Evolutionary conservation across 2,329 filamentous ascomycete genomes (phyloP).

Genomic region (Fusarium sp.): DNA sequence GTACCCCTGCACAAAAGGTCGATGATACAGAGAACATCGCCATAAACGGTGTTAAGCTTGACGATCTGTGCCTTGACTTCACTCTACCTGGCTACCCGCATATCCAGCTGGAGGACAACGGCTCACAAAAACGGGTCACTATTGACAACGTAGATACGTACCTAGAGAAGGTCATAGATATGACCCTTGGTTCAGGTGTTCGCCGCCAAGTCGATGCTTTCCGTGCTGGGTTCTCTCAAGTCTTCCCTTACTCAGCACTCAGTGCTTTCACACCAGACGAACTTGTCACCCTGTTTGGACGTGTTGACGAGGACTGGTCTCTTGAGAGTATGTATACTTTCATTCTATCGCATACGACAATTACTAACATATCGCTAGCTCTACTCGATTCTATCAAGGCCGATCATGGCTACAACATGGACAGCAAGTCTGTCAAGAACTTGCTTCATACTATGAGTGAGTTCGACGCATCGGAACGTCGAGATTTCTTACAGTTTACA

Average conservation of each 20-base stretch:
- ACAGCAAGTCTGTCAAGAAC: constrained; percentile 95
- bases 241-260: constrained; percentile 94
- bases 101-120: constrained; percentile 84
- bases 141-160: constrained; percentile 94
- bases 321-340: constrained; percentile 81
- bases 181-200: constrained; percentile 90
- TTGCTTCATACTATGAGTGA: constrained; percentile 95
- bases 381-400: constrained; percentile 99
- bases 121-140: constrained; percentile 79
- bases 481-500: constrained; percentile 97
- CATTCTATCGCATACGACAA: not conserved
- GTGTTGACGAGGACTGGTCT: constrained; percentile 95
- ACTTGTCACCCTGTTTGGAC: constrained; percentile 92
- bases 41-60: constrained; percentile 81
- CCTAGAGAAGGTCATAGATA: constrained; percentile 88
- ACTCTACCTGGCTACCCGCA: constrained; percentile 90
- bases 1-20: constrained; percentile 78
- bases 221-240: constrained; percentile 89
- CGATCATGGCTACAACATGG: constrained; percentile 98
- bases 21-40: constrained; percentile 75
- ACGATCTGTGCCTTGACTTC: constrained; percentile 93
- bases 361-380: constrained; percentile 62
- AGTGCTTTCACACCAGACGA: constrained; percentile 96
- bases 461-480: constrained; percentile 77
- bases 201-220: constrained; percentile 92